Evolutionary conservation across 768 basidiomycete species (phyloP).

Genomic region (Psilocybe tampanensis): DNA sequence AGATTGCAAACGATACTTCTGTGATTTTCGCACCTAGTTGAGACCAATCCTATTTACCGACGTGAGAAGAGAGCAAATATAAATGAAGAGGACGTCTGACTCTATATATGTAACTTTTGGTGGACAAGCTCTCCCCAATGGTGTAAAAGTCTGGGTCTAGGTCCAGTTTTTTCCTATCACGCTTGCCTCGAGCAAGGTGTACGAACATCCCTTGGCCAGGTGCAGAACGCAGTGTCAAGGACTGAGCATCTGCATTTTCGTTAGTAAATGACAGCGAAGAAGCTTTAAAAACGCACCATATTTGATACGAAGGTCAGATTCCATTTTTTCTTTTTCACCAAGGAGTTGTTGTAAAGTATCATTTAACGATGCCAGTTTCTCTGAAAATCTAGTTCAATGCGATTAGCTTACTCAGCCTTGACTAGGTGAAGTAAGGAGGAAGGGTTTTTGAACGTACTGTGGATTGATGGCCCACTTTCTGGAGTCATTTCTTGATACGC

Average conservation of each 20-base stretch:
- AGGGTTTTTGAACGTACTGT: slow-evolving; percentile 40
- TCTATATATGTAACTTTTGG: slow-evolving; percentile 68
- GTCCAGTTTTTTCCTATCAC: slow-evolving; percentile 55
- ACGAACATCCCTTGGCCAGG: slow-evolving; percentile 75
- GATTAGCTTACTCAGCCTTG: background rate
- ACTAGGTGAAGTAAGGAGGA: background rate
- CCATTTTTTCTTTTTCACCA: slow-evolving; percentile 49
- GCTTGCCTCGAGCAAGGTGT: slow-evolving; percentile 66
- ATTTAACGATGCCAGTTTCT: slow-evolving; percentile 53
- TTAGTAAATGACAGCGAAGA: background rate
- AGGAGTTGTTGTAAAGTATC: slow-evolving; percentile 44
- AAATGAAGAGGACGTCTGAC: slow-evolving; percentile 33
- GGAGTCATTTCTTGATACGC: slow-evolving; percentile 23
- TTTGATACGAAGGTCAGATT: slow-evolving; percentile 50
- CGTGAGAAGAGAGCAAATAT: background rate
- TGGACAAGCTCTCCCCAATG: slow-evolving; percentile 65
- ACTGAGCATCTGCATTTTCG: slow-evolving; percentile 67
- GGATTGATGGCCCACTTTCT: slow-evolving; percentile 66
- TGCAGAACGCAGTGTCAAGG: slow-evolving; percentile 71
- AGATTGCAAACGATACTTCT: slow-evolving; percentile 55
- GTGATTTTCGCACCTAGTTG: slow-evolving; percentile 69
- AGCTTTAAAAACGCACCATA: slow-evolving; percentile 46
- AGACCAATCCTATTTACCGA: slow-evolving; percentile 65
- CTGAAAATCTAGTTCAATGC: slow-evolving; percentile 54
- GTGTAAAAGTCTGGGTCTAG: slow-evolving; percentile 51